Base-by-base conservation (phyloP, 495 filamentous ascomycete genomes). In the Rhizodiscina lignyota region DNA sequence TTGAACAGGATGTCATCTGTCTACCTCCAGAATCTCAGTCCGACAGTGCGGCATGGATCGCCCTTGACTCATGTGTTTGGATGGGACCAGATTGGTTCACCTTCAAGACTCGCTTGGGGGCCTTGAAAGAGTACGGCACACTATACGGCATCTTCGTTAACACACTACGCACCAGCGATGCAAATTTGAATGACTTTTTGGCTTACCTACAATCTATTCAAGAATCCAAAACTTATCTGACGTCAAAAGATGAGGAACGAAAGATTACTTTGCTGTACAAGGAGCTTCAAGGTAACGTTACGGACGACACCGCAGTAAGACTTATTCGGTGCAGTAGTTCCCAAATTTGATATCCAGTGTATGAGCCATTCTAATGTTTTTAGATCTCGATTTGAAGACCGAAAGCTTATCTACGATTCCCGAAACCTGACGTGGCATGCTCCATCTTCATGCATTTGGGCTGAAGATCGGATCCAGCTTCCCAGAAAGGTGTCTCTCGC, bases 401-500 rank as follows among this genome's bases (percentile, higher is more conserved):
- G 29, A 1, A 2, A 5, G 3, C 21, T 37, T 10, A 19, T 37
- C 10, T 29, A 37, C 18, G 11, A 29, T 17, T 15, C 21, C 15
- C 3, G 12, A 30, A 37, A 2, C 26, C 5, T 13, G 12, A 13
- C 21, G 11, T 37, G 35, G 35, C 21, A 37, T 29, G 22, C 2
- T 8, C 35, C 35, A 21, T 30, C 21, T 5, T n/a, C 21, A 11
- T 37, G 35, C 16, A 29, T 37, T 23, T 37, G 35, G 35, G 35
- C 35, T 15, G 35, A 37, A 37, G 23, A 37, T 2, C 2, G 13
- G n/a, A 37, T 37, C 18, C 35, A 30, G n/a, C 22, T 37, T 5
- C 35, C 35, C 11, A 24, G 35, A n/a, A 37, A 37, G 17, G 5
- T 37, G 5, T 37, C 35, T 13, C 11, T 37, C 29, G 35, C 35